A percentile compares a stretch with the other conserved stretches of the same genome.
phyloP scores from a whole-genome alignment of 2,329 filamentous ascomycete genomes.

The Colletotrichum sp. region DNA sequence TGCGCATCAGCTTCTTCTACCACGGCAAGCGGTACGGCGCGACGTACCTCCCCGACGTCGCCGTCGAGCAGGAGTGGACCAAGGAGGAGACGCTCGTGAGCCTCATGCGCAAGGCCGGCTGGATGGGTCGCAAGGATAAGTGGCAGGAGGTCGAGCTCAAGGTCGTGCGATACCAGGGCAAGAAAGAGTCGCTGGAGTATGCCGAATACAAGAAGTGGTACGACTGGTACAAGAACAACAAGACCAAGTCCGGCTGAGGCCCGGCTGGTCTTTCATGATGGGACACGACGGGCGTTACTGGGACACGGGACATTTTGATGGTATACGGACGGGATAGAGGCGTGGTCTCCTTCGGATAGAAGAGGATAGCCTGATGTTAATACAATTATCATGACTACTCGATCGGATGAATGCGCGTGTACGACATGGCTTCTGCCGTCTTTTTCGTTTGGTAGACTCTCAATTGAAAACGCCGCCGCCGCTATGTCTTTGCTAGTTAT shows the following conservation, averaged over 20 bases:
- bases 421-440: not conserved
- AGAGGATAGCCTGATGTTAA: constrained; percentile 4
- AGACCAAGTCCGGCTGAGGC: constrained; percentile 12
- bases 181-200: constrained; percentile 74
- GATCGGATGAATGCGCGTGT: not conserved
- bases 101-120: constrained; percentile 93
- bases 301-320: not conserved
- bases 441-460: not conserved
- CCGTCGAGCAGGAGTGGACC: constrained; percentile 90
- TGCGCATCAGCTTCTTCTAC: constrained; percentile 84
- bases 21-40: constrained; percentile 76
- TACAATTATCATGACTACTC: not conserved
- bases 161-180: constrained; percentile 85
- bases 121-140: constrained; percentile 77
- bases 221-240: constrained; percentile 64
- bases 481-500: not conserved
- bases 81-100: constrained; percentile 91
- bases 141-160: constrained; percentile 83
- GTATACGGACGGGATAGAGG: not conserved
- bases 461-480: not conserved
- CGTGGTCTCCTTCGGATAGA: not conserved
- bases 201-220: constrained; percentile 80
- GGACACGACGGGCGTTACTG: constrained; percentile 1
- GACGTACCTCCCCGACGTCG: constrained; percentile 92
- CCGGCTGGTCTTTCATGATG: not conserved